Percentiles rank a stretch among this genome's conserved stretches.
Conservation (phyloP, 768 basidiomycete genomes). For the Lentinula guzmanii region DNA sequence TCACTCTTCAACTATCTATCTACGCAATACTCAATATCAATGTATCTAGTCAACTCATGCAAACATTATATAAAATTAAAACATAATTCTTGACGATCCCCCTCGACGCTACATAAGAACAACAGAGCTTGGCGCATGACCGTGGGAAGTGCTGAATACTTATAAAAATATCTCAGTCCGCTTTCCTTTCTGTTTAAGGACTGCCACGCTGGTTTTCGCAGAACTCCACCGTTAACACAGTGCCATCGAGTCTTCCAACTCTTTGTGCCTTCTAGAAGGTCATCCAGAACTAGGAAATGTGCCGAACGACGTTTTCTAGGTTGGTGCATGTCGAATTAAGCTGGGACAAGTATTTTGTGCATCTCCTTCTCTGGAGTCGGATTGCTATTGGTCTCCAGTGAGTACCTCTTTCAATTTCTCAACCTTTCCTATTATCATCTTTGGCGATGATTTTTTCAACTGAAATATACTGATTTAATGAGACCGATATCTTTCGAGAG, state of each 20-base stretch:
- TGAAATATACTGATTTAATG: slow-evolving; percentile 13
- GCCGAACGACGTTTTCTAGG: background rate
- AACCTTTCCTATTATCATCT: no score
- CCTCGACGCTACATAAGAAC: no score
- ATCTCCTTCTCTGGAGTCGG: no score
- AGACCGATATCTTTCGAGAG: slow-evolving; percentile 8
- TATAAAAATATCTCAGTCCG: background rate
- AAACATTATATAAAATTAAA: background rate
- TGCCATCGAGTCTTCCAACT: background rate
- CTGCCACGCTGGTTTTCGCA: background rate
- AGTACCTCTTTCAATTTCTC: no score
- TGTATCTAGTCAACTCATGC: background rate
- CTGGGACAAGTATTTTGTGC: background rate
- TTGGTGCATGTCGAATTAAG: background rate
- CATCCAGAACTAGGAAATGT: background rate
- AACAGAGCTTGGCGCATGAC: background rate
- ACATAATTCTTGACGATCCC: no score
- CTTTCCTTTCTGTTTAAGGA: background rate
- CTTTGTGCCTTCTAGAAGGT: background rate
- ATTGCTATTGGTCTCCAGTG: no score
- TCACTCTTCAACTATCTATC: background rate
- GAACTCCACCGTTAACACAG: background rate
- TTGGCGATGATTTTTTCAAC: slow-evolving; percentile 1
- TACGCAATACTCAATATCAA: background rate
- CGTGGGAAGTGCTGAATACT: background rate